Percentiles rank a stretch among this genome's conserved stretches.
Evolutionary conservation across 2,329 filamentous ascomycete species (phyloP).

Genomic region (Fusarium newnesense): DNA sequence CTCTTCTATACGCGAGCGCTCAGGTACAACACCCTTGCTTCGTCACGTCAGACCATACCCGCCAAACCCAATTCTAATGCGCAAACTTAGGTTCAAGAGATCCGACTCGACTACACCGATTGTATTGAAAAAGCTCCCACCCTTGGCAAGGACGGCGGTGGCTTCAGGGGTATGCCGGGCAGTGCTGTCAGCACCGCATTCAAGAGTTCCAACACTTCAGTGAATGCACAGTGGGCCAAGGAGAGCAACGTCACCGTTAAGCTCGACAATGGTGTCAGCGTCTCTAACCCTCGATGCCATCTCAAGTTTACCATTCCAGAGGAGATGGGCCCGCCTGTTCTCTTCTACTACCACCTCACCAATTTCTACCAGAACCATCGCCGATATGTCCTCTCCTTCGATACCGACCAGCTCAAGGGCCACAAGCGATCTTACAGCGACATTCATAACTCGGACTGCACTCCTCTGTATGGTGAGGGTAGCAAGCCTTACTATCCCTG

Average conservation of each 20-base stretch:
- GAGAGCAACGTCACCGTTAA: constrained; percentile 52
- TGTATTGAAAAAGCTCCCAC: constrained; percentile 70
- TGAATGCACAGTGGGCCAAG: constrained; percentile 56
- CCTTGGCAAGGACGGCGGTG: constrained; percentile 43
- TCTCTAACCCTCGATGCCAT: constrained; percentile 68
- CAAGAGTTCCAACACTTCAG: constrained; percentile 61
- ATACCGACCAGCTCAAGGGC: constrained; percentile 83
- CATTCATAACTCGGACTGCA: constrained; percentile 77
- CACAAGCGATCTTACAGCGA: constrained; percentile 66
- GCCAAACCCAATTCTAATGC: constrained; percentile 17
- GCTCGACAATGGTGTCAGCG: constrained; percentile 44
- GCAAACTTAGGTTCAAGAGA: constrained; percentile 79
- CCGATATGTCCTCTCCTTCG: constrained; percentile 91
- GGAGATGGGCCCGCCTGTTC: constrained; percentile 80
- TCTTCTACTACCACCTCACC: constrained; percentile 94
- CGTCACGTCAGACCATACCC: background rate
- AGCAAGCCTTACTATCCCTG: constrained; percentile 89
- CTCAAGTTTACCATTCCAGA: constrained; percentile 84
- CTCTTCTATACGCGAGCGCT: constrained; percentile 86
- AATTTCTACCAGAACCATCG: constrained; percentile 99
- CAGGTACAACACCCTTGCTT: constrained; percentile 61
- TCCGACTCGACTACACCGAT: constrained; percentile 88
- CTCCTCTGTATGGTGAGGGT: constrained; percentile 72
- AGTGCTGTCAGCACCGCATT: constrained; percentile 75
- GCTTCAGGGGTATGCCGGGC: constrained; percentile 63